Evolutionary conservation across 2,329 filamentous ascomycete genomes (phyloP), one percentile per base, ranked within the genome.

Genomic region (Nemania sp.): DNA sequence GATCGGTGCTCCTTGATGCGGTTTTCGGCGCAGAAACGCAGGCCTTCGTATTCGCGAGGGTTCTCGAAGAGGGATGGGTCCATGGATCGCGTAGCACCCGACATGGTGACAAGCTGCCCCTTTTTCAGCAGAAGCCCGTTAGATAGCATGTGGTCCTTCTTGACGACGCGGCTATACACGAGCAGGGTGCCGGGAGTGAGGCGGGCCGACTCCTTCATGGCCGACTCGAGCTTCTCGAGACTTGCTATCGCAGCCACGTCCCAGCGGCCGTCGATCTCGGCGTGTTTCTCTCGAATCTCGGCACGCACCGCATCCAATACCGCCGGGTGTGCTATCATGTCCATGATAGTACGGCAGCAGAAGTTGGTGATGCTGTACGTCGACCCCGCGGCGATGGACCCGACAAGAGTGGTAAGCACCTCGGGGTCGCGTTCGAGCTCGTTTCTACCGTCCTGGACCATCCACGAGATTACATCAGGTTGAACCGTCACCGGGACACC

Each of bases 211-310:
- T 66, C 64, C 45, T 66, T 66, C 55, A 64, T 64, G 13, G 56
- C 58, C 3, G 61, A 66, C 7, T 66, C 61, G 5, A 66, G 59
- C 45, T 66, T 62, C 2, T 64, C 56, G n/a, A 66, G 35, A 34
- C 50, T 57, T 17, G 20, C 35, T 5, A 64, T 10, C 2, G 57
- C 59, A 2, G 17, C 45, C 37, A 55, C 25, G 34, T 50, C 25
- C 64, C 61, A 66, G 9, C 35, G 20, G 1, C 64, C 56, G 5
- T 42, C 29, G 5, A 59, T 54, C 2, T 25, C 15, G 25, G 12
- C 47, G 29, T 57, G 34, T 20, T 51, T 53, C 5, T 21, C 39
- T 5, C 51, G 50, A 34, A 64, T 62, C 39, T 64, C 62, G 0
- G 17, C 17, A 2, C 62, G 45, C 2, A 64, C 48, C 5, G 18